Evolutionary conservation across 495 filamentous ascomycete genomes (phyloP).

Genomic region (Aspergillus bridgeri): DNA sequence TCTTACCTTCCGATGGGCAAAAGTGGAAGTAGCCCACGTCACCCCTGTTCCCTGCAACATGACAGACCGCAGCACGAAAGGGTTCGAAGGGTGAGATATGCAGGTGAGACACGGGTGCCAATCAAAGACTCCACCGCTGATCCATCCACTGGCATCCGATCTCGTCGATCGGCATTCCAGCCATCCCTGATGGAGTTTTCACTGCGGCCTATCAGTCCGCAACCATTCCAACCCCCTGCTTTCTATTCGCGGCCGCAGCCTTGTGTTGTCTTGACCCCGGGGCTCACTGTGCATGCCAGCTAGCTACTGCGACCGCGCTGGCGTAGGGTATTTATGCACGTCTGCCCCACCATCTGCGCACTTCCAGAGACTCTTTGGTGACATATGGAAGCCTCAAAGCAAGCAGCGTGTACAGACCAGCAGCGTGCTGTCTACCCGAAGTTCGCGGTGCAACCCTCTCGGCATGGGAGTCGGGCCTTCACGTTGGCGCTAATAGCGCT

Average conservation of each 20-base stretch:
- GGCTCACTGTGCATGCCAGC: not conserved
- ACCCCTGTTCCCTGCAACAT: not conserved
- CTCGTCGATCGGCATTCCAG: not conserved
- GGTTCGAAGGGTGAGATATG: no score
- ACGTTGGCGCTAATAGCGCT: conserved; percentile 9
- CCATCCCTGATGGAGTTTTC: not conserved
- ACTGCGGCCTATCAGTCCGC: not conserved
- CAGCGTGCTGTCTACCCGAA: not conserved
- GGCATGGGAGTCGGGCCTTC: conserved; percentile 6
- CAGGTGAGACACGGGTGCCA: not conserved
- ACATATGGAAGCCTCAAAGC: conserved; percentile 1
- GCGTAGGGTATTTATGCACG: not conserved
- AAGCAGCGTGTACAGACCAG: not conserved
- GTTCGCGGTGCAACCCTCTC: not conserved
- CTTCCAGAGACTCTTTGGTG: not conserved
- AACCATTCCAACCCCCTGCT: not conserved
- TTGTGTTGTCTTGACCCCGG: not conserved
- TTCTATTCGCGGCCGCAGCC: not conserved
- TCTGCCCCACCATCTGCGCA: not conserved
- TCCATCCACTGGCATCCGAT: not conserved
- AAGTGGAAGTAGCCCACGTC: not conserved
- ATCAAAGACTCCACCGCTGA: not conserved
- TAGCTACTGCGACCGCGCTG: not conserved
- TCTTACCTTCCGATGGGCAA: no score
- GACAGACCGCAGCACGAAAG: no score